phyloP scores from a whole-genome alignment of 805 yeast species.

The Lipomyces orientalis region DNA sequence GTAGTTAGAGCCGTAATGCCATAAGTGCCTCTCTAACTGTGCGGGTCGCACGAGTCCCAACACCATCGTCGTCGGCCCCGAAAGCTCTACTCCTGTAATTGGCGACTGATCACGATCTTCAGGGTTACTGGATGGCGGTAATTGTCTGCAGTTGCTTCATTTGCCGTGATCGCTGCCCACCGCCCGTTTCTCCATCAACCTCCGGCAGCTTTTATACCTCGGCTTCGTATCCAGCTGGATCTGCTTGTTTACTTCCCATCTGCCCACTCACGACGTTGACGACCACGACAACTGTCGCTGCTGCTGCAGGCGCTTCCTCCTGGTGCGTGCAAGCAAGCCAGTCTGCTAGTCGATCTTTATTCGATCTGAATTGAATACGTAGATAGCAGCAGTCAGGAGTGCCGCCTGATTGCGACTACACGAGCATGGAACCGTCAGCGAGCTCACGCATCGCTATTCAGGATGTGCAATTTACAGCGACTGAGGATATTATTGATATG shows the following conservation, averaged over 20 bases:
- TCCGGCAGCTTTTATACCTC: neutral
- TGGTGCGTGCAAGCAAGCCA: neutral
- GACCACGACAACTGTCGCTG: neutral
- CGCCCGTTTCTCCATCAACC: neutral
- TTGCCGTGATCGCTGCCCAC: neutral
- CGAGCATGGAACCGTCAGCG: neutral
- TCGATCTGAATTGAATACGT: neutral
- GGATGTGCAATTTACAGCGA: slow-evolving; percentile 24
- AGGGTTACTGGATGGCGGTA: neutral
- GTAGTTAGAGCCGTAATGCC: neutral
- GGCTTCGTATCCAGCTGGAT: neutral
- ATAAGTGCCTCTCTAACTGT: neutral
- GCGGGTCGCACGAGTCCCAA: neutral
- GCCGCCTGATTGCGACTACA: neutral
- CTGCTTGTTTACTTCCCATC: neutral
- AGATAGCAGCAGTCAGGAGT: neutral
- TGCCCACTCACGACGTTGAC: neutral
- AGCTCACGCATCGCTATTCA: slow-evolving; percentile 24
- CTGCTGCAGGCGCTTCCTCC: neutral
- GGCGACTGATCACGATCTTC: neutral
- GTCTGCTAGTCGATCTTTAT: neutral
- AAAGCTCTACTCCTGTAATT: neutral
- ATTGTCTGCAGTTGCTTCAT: neutral
- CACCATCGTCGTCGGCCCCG: neutral
- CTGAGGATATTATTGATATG: slow-evolving; percentile 30